These are phyloP conservation scores for Solanum chiquidenum DNA, from an alignment of 257 asterid species.

Conservation along the genomic window DNA sequence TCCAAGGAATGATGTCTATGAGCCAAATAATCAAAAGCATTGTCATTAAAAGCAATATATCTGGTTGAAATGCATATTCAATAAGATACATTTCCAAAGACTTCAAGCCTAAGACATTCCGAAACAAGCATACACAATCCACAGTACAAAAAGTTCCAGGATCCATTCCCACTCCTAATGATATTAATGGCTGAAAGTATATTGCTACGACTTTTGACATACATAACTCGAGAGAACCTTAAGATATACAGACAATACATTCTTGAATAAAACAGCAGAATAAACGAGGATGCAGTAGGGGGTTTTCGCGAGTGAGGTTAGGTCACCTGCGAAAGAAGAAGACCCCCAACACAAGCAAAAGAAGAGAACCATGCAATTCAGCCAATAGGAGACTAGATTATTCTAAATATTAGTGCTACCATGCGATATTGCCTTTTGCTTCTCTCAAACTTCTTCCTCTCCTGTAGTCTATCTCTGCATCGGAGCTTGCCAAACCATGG, in stretches of 20 bases:
- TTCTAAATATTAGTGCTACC: constrained; percentile 17
- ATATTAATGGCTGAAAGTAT: not conserved
- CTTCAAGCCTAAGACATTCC: not conserved
- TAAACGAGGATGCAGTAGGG: not conserved
- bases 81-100: not conserved
- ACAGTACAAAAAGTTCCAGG: not conserved
- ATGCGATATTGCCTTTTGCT: constrained; percentile 31
- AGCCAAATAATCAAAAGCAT: not conserved
- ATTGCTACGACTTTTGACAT: not conserved
- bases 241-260: constrained; percentile 3
- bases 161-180: not conserved
- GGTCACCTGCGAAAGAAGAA: constrained; percentile 17
- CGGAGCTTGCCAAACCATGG: constrained; percentile 68
- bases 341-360: constrained; percentile 10
- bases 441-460: constrained; percentile 83
- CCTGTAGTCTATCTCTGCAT: constrained; percentile 86
- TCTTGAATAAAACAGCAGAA: not conserved
- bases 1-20: not conserved
- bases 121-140: not conserved
- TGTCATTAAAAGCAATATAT: not conserved
- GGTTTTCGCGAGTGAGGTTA: constrained; percentile 11
- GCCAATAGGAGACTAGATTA: constrained; percentile 4
- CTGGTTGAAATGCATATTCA: not conserved
- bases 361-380: constrained; percentile 16
- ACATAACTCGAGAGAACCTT: not conserved